Evolutionary conservation across 441 rosid genomes (phyloP), one percentile per base, ranked within the genome.

Genomic region (Pelargonium australe): DNA sequence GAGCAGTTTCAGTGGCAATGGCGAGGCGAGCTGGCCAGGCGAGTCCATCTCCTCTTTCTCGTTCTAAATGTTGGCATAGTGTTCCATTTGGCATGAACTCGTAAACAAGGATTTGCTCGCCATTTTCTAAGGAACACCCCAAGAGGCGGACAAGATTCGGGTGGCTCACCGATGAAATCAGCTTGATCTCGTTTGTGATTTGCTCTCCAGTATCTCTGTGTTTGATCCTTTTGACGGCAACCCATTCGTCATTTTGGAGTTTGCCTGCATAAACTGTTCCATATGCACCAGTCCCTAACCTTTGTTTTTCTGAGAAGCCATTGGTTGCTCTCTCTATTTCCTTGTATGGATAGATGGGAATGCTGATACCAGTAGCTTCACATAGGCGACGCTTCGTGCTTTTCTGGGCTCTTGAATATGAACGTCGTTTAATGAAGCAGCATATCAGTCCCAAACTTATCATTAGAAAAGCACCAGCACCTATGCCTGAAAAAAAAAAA

Each of bases 31-130:
- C 73, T 0, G 85, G 82, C 98, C 98, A 91, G 34, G 89, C 28
- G 62, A 94, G 89, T 64, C 94, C 98, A 3, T 65, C 74, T 2
- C 98, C 97, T 71, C 81, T 80, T 73, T 88, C 91, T 68, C 85
- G 64, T 40, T 85, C 89, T 62, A 94, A 78, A 80, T 94, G 98
- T 77, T 91, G 90, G 23, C 83, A 86, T 69, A 94, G 34, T 20
- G 98, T 94, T 70, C 98, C 98, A 16, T 89, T 87, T 0, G 98
- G 92, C 98, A 94, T 89, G 81, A 88, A 94, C 70, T 94, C 97
- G 1, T 91, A 94, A 44, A 91, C 85, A 2, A 94, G 95, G 68
- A 94, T 85, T 10, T 91, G 95, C 72, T 94, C 96, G 2, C 90
- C 95, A 64, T 82, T 79, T 63, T 87, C 97, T 9, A 89, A 78